phyloP scores from a whole-genome alignment of 768 basidiomycete species.

The Suillus subalutaceus region DNA sequence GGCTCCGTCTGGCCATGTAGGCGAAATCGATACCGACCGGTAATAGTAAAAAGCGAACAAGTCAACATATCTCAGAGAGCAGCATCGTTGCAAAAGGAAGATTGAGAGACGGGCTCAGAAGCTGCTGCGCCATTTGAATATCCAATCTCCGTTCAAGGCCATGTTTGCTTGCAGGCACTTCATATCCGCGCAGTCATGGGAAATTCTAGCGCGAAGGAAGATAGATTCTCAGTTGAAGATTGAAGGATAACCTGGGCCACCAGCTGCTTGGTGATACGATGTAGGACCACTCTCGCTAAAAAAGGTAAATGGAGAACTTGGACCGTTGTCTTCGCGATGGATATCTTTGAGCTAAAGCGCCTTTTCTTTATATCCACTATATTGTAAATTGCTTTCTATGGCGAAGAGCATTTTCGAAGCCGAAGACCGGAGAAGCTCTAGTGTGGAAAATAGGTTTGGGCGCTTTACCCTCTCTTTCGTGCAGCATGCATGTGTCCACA shows the following conservation, averaged over 20 bases:
- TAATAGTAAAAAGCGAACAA: neutral
- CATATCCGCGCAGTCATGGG: slow-evolving; percentile 8
- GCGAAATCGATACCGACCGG: neutral
- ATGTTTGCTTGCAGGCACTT: neutral
- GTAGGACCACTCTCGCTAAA: neutral
- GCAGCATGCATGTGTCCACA: neutral
- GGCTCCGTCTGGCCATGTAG: neutral
- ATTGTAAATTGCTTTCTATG: neutral
- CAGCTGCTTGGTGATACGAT: neutral
- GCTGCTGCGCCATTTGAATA: neutral
- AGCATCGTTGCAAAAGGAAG: slow-evolving; percentile 2
- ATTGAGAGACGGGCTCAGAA: neutral
- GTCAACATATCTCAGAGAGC: neutral
- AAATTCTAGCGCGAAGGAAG: neutral
- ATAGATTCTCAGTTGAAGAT: slow-evolving; percentile 2
- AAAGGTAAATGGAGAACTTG: neutral
- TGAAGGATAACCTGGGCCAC: neutral
- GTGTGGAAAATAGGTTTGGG: neutral
- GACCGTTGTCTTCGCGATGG: slow-evolving; percentile 8
- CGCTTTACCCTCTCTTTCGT: neutral
- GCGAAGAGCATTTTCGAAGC: neutral
- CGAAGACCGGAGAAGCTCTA: neutral
- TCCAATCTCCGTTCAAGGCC: neutral
- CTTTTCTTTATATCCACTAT: neutral
- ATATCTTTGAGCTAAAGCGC: neutral